Evolutionary conservation across 179 eudicot genomes (phyloP), one percentile per base, ranked within the genome.

Genomic region (Sideroxylon spinosum): DNA sequence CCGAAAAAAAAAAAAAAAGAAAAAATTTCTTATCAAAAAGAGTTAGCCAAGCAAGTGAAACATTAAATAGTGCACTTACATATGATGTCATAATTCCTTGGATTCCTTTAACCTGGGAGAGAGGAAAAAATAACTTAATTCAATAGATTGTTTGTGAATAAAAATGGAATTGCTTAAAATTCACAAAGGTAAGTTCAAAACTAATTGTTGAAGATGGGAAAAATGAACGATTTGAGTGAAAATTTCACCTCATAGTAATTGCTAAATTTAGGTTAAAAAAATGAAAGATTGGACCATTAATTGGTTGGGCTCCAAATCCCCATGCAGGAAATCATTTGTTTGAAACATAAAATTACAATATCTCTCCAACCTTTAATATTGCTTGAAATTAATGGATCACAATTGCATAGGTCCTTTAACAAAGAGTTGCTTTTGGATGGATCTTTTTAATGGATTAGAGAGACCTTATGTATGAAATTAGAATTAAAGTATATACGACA

Each of bases 221-320:
- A 53, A 10, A 52, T 4, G 52, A 19, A 49, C 48, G 9, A 4
- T 26, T 29, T 44, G 59, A 32, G 61, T 37, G 52, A 74, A 46
- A 75, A 61, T 74, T 84, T 50, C 65, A 94, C 99, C 98, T 96
- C 97, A 81, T 94, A 91, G 81, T 94, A 85, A 64, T 59, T 92
- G 79, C 82, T 91, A 91, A 98, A 83, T 96, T 96, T 80, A 96
- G 87, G 89, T 96, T 96, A 76, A 96, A 96, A 83, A 98, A 96
- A 83, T 96, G 99, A 77, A 98, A 96, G 65, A 96, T 97, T 14
- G 98, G 98, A 65, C 98, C 98, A 86, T 96, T 98, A 65, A 96
- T 94, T 56, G 99, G 99, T 73, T 97, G 97, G 48, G 99, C 99
- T 76, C 99, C 99, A 80, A 96, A 96, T 56, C 99, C 99, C 98